phyloP scores from a whole-genome alignment of 208 protist species.

The Wallacemonas collosoma region DNA sequence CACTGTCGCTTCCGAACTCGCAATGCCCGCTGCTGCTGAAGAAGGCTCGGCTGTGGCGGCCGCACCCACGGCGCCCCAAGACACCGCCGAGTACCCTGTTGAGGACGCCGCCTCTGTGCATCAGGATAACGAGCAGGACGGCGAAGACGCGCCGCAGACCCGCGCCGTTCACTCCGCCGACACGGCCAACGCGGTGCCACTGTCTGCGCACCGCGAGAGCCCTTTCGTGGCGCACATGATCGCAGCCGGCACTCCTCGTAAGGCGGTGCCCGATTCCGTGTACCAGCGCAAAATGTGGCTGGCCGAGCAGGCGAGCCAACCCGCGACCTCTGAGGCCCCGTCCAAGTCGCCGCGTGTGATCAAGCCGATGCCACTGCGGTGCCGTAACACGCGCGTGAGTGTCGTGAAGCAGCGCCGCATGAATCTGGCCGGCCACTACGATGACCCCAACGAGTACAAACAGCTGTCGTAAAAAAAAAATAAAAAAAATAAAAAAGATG shows the following conservation, averaged over 20 bases:
- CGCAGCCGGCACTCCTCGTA: background rate
- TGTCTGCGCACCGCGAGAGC: conserved; percentile 1
- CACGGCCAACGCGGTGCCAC: background rate
- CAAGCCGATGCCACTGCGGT: conserved; percentile 9
- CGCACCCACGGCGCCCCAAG: background rate
- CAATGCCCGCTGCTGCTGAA: background rate
- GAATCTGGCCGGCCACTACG: background rate
- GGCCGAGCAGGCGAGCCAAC: background rate
- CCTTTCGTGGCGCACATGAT: background rate
- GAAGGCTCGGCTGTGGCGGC: conserved; percentile 5
- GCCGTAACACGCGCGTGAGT: conserved; percentile 13
- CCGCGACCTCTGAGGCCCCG: background rate
- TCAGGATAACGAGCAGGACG: background rate
- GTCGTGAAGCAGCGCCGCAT: conserved; percentile 10
- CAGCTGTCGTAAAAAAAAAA: conserved; percentile 6
- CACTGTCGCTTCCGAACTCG: background rate
- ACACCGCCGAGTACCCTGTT: conserved; percentile 12
- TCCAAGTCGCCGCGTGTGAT: conserved; percentile 10
- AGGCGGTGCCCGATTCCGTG: background rate
- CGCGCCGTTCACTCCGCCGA: conserved; percentile 9
- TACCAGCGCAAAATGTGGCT: conserved; percentile 9
- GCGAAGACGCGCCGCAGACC: background rate
- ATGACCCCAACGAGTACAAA: conserved; percentile 14
- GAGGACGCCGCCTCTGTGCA: background rate
- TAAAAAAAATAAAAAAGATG: background rate